Evolutionary conservation across 78 protist species (phyloP), one percentile per base, ranked within the genome.

Genomic region (Dictyostelium brefeldianum): DNA sequence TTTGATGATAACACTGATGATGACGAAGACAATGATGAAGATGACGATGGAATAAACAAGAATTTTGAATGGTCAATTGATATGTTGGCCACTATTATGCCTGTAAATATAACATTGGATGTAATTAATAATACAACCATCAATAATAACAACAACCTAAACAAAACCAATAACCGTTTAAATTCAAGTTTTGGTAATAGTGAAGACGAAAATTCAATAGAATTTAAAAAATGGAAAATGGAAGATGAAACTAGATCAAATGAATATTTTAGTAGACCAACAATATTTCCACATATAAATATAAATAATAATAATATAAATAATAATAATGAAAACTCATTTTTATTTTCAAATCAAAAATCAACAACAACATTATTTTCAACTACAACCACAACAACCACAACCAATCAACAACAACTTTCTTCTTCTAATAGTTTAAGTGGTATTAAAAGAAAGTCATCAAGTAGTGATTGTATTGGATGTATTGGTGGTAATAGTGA

Each of bases 91-190:
- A 77, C 82, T n/a, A 51, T 53, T 5, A 29, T 77, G 43, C 82
- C 82, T 51, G 82, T 77, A 53, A 77, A 77, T 77, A 77, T 77
- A 22, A 77, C 82, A 17, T 41, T 77, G 41, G 71, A 62, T 62
- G 56, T 51, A 62, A 62, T 62, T 36, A 62, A 62, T 36, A 62
- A 62, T 18, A 54, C 18, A 54, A 54, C n/a, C n/a, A n/a, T n/a
- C n/a, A n/a, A n/a, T n/a, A n/a, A n/a, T n/a, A n/a, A n/a, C n/a
- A n/a, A 36, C 43, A 36, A 36, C 43, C 43, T 3, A 36, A 36
- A 36, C 43, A 36, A 36, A 36, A 36, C 43, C 43, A 36, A 36
- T 31, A 17, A 69, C 47, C 36, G 43, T 43, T 29, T 48, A 25
- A 43, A 51, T 50, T 29, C 20, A 11, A 14, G n/a, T 2, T 51